Evolutionary conservation across 768 basidiomycete genomes (phyloP).

Genomic region (Solioccasus polychromus): DNA sequence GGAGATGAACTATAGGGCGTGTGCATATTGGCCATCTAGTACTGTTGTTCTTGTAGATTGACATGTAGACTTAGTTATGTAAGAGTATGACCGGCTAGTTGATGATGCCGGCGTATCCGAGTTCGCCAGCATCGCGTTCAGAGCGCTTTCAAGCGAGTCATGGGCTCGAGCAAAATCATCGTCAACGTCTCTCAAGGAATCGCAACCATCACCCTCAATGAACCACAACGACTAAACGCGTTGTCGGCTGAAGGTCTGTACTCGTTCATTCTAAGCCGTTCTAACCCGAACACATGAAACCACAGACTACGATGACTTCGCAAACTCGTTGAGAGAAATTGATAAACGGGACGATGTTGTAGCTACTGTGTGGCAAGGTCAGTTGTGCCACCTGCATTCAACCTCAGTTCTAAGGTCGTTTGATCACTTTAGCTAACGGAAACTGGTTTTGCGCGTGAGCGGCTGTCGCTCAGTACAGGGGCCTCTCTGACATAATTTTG

Average conservation of each 20-base stretch:
- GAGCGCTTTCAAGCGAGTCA: conserved; percentile 16
- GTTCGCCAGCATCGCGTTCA: too few relatives aligned
- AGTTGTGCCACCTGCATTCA: not conserved
- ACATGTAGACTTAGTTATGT: not conserved
- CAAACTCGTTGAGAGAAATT: conserved; percentile 54
- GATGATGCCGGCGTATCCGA: conserved; percentile 2
- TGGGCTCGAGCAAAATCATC: conserved; percentile 40
- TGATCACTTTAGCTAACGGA: conserved; percentile 46
- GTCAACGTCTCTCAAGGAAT: conserved; percentile 54
- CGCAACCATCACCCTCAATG: conserved; percentile 66
- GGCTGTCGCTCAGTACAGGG: not conserved
- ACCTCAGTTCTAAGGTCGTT: not conserved
- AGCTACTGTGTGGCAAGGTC: conserved; percentile 69
- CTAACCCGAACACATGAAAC: too few relatives aligned
- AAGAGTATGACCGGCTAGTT: conserved; percentile 11
- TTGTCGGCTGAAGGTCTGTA: conserved; percentile 46
- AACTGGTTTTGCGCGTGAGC: conserved; percentile 75
- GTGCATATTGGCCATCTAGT: not conserved
- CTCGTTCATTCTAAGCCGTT: conserved; percentile 23
- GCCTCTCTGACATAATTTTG: not conserved
- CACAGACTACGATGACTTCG: conserved; percentile 61
- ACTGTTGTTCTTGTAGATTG: not conserved
- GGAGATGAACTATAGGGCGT: too few relatives aligned
- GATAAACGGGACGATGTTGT: conserved; percentile 59
- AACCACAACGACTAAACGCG: conserved; percentile 59